Percentiles rank a stretch among this genome's conserved stretches.
Conservation (phyloP, 129 eudicot species). For the Helichrysum umbraculigerum region DNA sequence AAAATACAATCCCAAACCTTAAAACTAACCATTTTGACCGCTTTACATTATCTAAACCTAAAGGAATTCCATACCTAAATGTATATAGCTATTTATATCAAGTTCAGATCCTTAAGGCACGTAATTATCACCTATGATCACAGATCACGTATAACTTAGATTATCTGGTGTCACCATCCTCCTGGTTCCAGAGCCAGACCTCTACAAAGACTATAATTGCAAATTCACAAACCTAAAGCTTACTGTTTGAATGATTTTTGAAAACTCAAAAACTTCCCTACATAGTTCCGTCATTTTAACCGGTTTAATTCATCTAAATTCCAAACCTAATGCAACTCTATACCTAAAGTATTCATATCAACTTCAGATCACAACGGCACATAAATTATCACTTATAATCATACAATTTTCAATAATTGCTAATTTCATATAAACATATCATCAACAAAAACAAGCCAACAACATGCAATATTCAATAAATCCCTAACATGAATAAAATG, state of each 20-base stretch:
- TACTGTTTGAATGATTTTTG: too few species aligned
- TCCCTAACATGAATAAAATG: neutral
- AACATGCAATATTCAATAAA: neutral
- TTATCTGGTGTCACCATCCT: too few species aligned
- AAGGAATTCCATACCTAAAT: neutral
- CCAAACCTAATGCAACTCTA: conserved; percentile 15
- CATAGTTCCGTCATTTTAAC: neutral
- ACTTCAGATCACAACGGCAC: neutral
- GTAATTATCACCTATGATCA: neutral
- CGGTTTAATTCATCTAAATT: neutral
- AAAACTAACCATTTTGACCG: neutral
- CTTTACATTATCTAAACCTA: conserved; percentile 3
- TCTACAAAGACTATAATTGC: neutral
- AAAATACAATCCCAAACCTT: too few species aligned
- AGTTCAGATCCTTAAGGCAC: neutral
- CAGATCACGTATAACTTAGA: neutral
- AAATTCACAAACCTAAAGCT: neutral
- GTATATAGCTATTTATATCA: too few species aligned
- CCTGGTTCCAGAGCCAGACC: neutral
- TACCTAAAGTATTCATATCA: neutral
- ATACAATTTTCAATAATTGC: neutral
- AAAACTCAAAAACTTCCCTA: neutral
- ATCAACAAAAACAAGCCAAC: conserved; percentile 4
- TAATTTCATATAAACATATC: conserved; percentile 10
- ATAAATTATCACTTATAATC: neutral